Percentiles rank a stretch among this genome's conserved stretches.
These are phyloP conservation scores for Zelonia costaricensis DNA, from an alignment of 208 protist genomes.

Conservation along the genomic window DNA sequence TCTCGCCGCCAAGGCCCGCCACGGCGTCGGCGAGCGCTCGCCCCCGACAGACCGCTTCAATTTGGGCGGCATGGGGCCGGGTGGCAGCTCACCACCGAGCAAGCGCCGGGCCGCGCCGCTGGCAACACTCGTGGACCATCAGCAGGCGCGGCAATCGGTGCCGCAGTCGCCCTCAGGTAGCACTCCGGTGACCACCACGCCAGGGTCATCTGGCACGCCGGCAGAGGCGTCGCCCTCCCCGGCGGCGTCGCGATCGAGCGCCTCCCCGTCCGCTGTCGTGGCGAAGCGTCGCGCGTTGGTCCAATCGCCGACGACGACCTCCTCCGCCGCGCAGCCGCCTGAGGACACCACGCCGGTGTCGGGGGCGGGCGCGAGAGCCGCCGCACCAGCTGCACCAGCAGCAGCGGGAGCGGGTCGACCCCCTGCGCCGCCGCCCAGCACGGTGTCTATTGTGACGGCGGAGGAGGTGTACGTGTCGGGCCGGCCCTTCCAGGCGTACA, in stretches of 20 bases:
- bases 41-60: constrained; percentile 12
- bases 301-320: no score
- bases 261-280: not conserved
- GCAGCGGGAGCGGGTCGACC: not conserved
- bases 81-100: constrained; percentile 1
- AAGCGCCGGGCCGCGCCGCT: constrained; percentile 38
- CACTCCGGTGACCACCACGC: constrained; percentile 5
- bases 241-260: no score
- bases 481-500: constrained; percentile 39
- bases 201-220: not conserved
- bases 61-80: constrained; percentile 7
- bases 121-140: constrained; percentile 63
- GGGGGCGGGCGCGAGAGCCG: no score
- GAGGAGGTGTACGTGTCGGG: constrained; percentile 49
- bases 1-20: constrained; percentile 28
- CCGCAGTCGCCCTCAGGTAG: constrained; percentile 13
- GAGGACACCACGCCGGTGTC: no score
- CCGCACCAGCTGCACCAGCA: not conserved
- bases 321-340: no score
- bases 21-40: constrained; percentile 23
- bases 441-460: constrained; percentile 24
- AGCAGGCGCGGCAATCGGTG: constrained; percentile 41
- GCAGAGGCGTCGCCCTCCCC: no score
- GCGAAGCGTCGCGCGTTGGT: no score
- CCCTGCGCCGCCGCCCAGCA: not conserved